Evolutionary conservation across 768 basidiomycete genomes (phyloP).

Genomic region (Mycena vulgaris): DNA sequence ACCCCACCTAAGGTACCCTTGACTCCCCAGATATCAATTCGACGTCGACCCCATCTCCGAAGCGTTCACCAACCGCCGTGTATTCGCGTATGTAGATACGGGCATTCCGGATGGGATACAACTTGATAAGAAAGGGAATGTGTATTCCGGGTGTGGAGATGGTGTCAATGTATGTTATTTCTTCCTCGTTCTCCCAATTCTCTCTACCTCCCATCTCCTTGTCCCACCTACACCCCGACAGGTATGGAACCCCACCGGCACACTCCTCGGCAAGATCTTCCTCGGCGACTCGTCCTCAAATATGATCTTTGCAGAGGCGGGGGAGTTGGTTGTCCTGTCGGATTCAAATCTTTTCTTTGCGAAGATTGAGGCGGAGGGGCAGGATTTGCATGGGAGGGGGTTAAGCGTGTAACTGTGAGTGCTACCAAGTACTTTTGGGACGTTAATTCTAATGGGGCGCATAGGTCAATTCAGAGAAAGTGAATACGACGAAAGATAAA

Average conservation of each 20-base stretch:
- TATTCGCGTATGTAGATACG: slow-evolving; percentile 77
- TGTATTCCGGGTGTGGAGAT: slow-evolving; percentile 77
- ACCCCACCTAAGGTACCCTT: too few relatives aligned
- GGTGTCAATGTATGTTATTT: slow-evolving; percentile 71
- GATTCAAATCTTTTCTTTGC: slow-evolving; percentile 64
- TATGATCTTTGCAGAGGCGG: slow-evolving; percentile 60
- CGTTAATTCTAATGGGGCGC: too few relatives aligned
- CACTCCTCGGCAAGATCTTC: slow-evolving; percentile 76
- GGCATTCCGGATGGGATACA: slow-evolving; percentile 81
- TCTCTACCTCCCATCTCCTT: too few relatives aligned
- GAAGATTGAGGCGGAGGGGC: slow-evolving; percentile 55
- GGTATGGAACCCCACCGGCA: slow-evolving; percentile 70
- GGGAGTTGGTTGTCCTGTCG: slow-evolving; percentile 61
- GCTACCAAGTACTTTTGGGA: too few relatives aligned
- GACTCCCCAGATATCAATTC: slow-evolving; percentile 69
- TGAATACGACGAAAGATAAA: too few relatives aligned
- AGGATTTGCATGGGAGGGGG: slow-evolving; percentile 20
- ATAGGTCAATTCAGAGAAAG: too few relatives aligned
- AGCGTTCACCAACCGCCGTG: slow-evolving; percentile 69
- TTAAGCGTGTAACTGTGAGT: too few relatives aligned
- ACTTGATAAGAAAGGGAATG: slow-evolving; percentile 73
- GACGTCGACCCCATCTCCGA: slow-evolving; percentile 72
- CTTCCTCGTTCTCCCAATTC: slow-evolving; percentile 15
- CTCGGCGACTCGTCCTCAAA: slow-evolving; percentile 58
- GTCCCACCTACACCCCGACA: slow-evolving; percentile 34